Base-by-base conservation (phyloP, 208 protist species). In the Leptomonas pyrrhocoris region DNA sequence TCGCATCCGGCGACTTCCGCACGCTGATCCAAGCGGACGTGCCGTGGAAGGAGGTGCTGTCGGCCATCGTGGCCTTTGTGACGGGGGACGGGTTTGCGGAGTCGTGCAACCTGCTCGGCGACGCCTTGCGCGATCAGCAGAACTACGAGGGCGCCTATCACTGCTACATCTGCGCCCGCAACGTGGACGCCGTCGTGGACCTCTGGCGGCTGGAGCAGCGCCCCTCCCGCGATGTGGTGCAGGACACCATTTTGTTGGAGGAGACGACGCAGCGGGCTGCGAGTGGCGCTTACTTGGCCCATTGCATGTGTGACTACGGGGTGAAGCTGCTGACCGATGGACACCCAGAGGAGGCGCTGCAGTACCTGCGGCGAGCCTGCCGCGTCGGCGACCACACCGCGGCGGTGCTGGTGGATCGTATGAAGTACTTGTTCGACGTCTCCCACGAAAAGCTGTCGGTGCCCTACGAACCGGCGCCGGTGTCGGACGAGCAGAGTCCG, bases 1-100 rank as follows among this genome's bases (percentile, higher is more conserved):
- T 95, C 69, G 80, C 86, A 15, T 81, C 80, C 13, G 85, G 84
- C 23, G 75, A 93, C 72, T 94, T 85, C 70, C 58, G 50, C n/a
- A 31, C 48, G 2, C 74, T 95, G n/a, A 75, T 88, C 21, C 56
- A 74, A 31, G 65, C 64, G 3, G 42, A 75, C 31, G 66, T 88
- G n/a, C 81, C 84, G 25, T 95, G 90, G 88, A 79, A 76, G 48
- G 90, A 93, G 66, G 84, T 83, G 53, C 84, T 95, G n/a, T 86
- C 86, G 1, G 70, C 79, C 1, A 88, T 95, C 31, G 75, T 87
- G 19, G 78, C 84, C 28, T 94, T 84, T 73, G 81, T 92, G 28
- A 48, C 63, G 42, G 83, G 81, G 6, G 88, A 93, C 51, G 74
- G 70, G 46, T 95, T 94, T 67, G 75, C 80, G 11, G 81, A 81